phyloP scores from a whole-genome alignment of 345 rosid species.

The Pistacia atlantica region DNA sequence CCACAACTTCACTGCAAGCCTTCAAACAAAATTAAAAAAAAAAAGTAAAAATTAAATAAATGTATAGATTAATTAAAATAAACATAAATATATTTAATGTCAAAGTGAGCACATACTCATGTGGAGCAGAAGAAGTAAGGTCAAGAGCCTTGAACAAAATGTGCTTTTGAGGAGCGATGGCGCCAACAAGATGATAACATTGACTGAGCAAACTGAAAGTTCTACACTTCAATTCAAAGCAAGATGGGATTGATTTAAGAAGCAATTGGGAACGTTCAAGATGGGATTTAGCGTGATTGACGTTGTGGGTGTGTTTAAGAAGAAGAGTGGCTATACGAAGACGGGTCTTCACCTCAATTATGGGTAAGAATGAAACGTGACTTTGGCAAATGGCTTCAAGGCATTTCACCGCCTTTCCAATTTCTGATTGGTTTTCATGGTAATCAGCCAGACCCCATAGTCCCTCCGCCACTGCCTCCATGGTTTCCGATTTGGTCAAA shows the following conservation, averaged over 20 bases:
- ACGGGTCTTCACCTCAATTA: slow-evolving; percentile 84
- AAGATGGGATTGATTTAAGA: slow-evolving; percentile 80
- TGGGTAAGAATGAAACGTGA: slow-evolving; percentile 71
- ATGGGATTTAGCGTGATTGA: slow-evolving; percentile 82
- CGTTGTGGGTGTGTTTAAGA: slow-evolving; percentile 84
- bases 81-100: too few relatives aligned
- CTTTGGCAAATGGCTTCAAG: slow-evolving; percentile 89
- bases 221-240: slow-evolving; percentile 79
- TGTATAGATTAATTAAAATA: neutral
- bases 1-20: slow-evolving; percentile 70
- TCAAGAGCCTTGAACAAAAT: slow-evolving; percentile 78
- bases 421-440: slow-evolving; percentile 71
- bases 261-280: slow-evolving; percentile 83
- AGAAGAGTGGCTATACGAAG: slow-evolving; percentile 80
- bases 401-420: slow-evolving; percentile 78
- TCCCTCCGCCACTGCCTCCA: slow-evolving; percentile 89
- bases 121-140: slow-evolving; percentile 49
- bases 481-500: slow-evolving; percentile 17
- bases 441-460: slow-evolving; percentile 90
- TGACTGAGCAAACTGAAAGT: slow-evolving; percentile 86
- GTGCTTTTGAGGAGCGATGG: slow-evolving; percentile 80
- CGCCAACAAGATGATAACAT: slow-evolving; percentile 85
- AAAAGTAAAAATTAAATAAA: neutral
- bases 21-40: neutral
- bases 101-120: slow-evolving; percentile 27